Evolutionary conservation across 805 yeast genomes (phyloP), one percentile per base, ranked within the genome.

Genomic region (Wickerhamomyces subpelliculosus): DNA sequence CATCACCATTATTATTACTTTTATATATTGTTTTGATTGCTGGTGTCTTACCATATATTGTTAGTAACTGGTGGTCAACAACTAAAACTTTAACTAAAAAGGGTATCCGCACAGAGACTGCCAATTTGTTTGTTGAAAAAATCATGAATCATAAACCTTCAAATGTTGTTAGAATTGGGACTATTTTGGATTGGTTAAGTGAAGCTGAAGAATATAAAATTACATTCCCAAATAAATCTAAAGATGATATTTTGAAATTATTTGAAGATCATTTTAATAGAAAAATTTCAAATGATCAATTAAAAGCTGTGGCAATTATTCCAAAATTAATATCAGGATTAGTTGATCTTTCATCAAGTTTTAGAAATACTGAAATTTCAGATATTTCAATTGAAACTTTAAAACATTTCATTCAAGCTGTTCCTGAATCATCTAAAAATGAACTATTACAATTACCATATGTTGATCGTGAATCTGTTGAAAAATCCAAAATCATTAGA

Each of bases 51-150:
- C 98, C 98, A 3, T 67, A 68, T 38, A 60, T 84, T 34, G 97
- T 94, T 23, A 84, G 87, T 29, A 66, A 68, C 22, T 90, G 97
- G 96, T 93, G 99, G 99, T 67, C 68, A 33, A 78, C 76, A 38
- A 86, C 87, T 37, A 84, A 82, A 56, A 66, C 82, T 3, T 78
- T 77, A 54, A 93, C 96, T 21, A 84, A 80, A 49, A 78, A 76
- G 48, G 96, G 96, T 4, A 68, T 93, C 42, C 85, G 84, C 47
- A 79, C 83, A 35, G 74, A 76, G 21, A 84, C 97, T n/a, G 96
- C 98, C 5, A 74, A 84, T 4, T 56, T 67, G 39, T 85, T 84
- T 54, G 79, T 85, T 33, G 81, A 84, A 49, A 70, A 73, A 45
- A 61, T 87, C 54, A 72, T 86, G 43, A 89, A 87, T 61, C 73